A percentile compares a stretch with the other conserved stretches of the same genome.
These are phyloP conservation scores for Barnettozyma vustinii DNA, from an alignment of 805 yeast species.

Conservation along the genomic window DNA sequence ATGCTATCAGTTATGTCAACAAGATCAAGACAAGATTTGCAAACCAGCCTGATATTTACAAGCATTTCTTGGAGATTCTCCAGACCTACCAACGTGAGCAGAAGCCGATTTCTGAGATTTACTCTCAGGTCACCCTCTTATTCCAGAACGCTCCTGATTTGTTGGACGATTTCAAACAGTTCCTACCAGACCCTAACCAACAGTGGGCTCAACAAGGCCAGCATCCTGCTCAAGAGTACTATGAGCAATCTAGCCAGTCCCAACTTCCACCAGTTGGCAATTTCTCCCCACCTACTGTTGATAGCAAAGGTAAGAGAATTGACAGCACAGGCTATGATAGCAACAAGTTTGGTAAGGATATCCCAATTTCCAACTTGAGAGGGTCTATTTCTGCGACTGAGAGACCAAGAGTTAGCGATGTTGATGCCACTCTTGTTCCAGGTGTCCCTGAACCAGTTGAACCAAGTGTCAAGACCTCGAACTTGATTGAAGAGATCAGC, in stretches of 20 bases:
- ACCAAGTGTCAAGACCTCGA: conserved; percentile 49
- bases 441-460: conserved; percentile 80
- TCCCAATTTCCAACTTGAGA: conserved; percentile 33
- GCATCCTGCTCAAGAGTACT: conserved; percentile 22
- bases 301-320: conserved; percentile 18
- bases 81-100: conserved; percentile 97
- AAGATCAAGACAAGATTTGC: conserved; percentile 92
- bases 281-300: conserved; percentile 62
- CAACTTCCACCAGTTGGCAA: conserved; percentile 87
- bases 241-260: conserved; percentile 20
- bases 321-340: conserved; percentile 17
- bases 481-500: conserved; percentile 75
- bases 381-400: conserved; percentile 22
- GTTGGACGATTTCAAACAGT: conserved; percentile 90
- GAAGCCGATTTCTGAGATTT: conserved; percentile 91
- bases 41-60: conserved; percentile 91
- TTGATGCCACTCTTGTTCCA: conserved; percentile 69
- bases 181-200: conserved; percentile 67
- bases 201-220: conserved; percentile 11
- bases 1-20: conserved; percentile 94
- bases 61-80: conserved; percentile 86
- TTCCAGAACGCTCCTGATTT: conserved; percentile 94
- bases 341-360: conserved; percentile 22
- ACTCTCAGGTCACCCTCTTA: conserved; percentile 82
- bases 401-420: conserved; percentile 27